Conservation (phyloP, 2,329 filamentous ascomycete species). For the Fusarium napiforme region DNA sequence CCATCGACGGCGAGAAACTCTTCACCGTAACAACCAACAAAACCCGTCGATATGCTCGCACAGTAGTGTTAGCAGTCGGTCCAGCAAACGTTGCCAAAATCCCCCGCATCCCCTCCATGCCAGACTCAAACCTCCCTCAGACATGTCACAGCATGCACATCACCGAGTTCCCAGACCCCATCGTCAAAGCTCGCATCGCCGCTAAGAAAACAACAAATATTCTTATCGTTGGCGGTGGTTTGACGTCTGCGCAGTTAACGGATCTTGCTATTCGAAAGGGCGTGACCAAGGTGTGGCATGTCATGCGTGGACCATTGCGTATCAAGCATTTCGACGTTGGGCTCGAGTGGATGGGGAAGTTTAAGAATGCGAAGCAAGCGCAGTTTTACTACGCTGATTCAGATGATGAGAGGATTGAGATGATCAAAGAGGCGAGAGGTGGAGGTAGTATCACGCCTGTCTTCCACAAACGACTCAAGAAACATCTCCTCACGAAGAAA, state of each 20-base stretch:
- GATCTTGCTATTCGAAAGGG: constrained; percentile 73
- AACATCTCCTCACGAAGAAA: constrained; percentile 63
- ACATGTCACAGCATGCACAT: constrained; percentile 74
- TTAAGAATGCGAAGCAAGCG: constrained; percentile 80
- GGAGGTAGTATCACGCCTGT: constrained; percentile 81
- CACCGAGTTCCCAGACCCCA: constrained; percentile 64
- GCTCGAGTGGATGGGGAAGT: constrained; percentile 84
- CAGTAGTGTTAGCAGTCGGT: constrained; percentile 77
- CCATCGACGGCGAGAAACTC: constrained; percentile 62
- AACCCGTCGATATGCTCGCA: constrained; percentile 64
- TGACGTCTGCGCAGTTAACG: constrained; percentile 79
- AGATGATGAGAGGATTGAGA: constrained; percentile 73
- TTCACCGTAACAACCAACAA: constrained; percentile 73
- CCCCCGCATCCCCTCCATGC: constrained; percentile 53
- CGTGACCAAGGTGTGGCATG: constrained; percentile 73
- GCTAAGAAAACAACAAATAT: constrained; percentile 66
- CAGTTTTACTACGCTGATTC: constrained; percentile 81
- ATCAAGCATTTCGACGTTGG: constrained; percentile 84
- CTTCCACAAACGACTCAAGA: constrained; percentile 74
- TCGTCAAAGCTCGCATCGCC: constrained; percentile 64
- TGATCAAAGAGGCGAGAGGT: constrained; percentile 73
- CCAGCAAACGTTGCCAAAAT: constrained; percentile 70
- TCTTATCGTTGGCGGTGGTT: constrained; percentile 77
- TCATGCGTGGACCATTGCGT: constrained; percentile 70
- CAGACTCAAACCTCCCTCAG: constrained; percentile 49